Evolutionary conservation across 2,329 filamentous ascomycete genomes (phyloP), one percentile per base, ranked within the genome.

Genomic region (Epichloe hybrida): DNA sequence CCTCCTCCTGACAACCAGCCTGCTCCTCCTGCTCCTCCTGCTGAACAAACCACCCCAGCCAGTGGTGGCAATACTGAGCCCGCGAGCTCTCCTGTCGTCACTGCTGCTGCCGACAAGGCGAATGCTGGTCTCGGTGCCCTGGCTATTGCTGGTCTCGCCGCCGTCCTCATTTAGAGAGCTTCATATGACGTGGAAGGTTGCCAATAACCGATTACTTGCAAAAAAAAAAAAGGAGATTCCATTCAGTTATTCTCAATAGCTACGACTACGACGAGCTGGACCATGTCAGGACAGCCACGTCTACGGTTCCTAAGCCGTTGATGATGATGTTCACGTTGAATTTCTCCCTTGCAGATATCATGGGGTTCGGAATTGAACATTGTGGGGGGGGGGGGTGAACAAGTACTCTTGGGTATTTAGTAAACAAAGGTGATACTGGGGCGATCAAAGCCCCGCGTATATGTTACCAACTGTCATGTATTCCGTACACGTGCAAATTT

Each of bases 101-200:
- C 64, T 38, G 69, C 63, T 38, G 70, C 62, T 21, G 70, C 66
- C 45, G 63, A 60, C 52, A 68, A 65, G 57, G 53, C 62, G 36
- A 62, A 61, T 38, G 58, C 64, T 31, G 65, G 64, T 49, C 48
- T 67, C 23, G 67, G 66, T 27, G 66, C 66, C 50, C 59, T 72
- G 41, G 56, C 69, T 45, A 50, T 69, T 35, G 70, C 64, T 40
- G 71, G 66, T 51, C 52, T 69, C 38, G 67, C 64, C 47, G 68
- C 65, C 20, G 49, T 73, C 40, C 57, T 66, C 51, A 55, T 71
- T 52, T 71, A 64, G 58, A 43, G 15, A 31, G 35, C 27, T 42
- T 20, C 4, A 43, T 35, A 15, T 13, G 9, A 21, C 8, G 21
- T 36, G n/a, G 9, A 35, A 49, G 43, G 17, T 4, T 31, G 15